A percentile compares a stretch with the other conserved stretches of the same genome.
Conservation (phyloP, 2,329 filamentous ascomycete species). For the Diaporthe amygdali region DNA sequence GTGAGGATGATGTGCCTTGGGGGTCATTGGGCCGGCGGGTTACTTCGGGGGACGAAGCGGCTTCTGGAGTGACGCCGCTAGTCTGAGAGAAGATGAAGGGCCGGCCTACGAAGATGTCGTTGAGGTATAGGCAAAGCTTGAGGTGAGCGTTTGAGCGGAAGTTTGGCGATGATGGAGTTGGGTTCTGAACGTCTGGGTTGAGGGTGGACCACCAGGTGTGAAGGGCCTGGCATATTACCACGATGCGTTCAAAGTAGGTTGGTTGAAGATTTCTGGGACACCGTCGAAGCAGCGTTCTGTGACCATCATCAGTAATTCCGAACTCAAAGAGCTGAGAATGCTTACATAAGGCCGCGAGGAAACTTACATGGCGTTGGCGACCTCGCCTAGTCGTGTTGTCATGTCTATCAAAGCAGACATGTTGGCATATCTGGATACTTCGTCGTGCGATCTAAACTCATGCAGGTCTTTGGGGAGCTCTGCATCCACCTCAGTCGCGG, state of each 20-base stretch:
- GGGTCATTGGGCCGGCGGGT: neutral
- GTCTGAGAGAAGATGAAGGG: constrained; percentile 53
- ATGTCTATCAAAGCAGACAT: constrained; percentile 30
- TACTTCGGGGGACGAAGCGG: neutral
- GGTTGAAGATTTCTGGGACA: constrained; percentile 43
- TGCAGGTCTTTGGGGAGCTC: constrained; percentile 54
- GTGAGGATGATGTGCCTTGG: neutral
- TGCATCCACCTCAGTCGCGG: constrained; percentile 57
- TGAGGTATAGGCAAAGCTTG: constrained; percentile 57
- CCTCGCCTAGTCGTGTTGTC: constrained; percentile 44
- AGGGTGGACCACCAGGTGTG: constrained; percentile 47
- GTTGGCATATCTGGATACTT: constrained; percentile 15
- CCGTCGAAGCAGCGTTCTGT: constrained; percentile 42
- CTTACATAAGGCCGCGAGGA: neutral
- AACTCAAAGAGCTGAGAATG: neutral
- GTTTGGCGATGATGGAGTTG: constrained; percentile 43
- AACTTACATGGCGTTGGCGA: constrained; percentile 45
- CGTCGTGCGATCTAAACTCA: constrained; percentile 29
- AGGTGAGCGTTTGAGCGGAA: constrained; percentile 57
- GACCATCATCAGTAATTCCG: constrained; percentile 29
- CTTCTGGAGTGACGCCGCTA: neutral
- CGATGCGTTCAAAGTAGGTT: constrained; percentile 43
- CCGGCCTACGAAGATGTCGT: constrained; percentile 58
- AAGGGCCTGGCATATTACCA: constrained; percentile 42
- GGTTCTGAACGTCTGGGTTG: constrained; percentile 44